Conservation (phyloP, 345 rosid species). For the Capsella bursapastoris region DNA sequence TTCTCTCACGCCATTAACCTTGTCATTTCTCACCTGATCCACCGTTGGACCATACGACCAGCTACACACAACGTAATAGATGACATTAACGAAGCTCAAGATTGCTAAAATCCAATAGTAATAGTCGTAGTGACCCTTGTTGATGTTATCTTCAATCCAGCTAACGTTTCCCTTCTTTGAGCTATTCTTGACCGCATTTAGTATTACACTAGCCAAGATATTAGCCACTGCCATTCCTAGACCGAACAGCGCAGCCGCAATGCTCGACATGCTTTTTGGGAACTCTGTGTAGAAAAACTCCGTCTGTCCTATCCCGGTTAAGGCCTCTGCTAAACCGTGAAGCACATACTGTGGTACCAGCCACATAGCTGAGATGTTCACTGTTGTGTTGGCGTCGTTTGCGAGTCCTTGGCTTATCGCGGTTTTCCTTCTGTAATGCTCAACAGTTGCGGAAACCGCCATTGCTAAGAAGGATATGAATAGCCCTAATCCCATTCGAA, state of each 20-base stretch:
- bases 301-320: constrained; percentile 70
- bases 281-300: constrained; percentile 81
- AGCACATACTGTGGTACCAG: constrained; percentile 64
- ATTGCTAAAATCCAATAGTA: constrained; percentile 79
- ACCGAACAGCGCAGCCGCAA: constrained; percentile 65
- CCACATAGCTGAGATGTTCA: constrained; percentile 81
- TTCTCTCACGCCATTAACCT: constrained; percentile 48
- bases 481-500: constrained; percentile 77
- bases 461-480: constrained; percentile 60
- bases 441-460: constrained; percentile 66
- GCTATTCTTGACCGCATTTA: constrained; percentile 51
- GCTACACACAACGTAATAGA: constrained; percentile 71
- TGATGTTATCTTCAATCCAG: constrained; percentile 77
- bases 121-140: constrained; percentile 72
- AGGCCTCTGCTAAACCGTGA: constrained; percentile 79
- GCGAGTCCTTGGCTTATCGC: constrained; percentile 61
- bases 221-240: constrained; percentile 73
- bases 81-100: constrained; percentile 60
- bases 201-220: constrained; percentile 63
- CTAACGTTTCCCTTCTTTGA: constrained; percentile 53
- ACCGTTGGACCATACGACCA: constrained; percentile 75
- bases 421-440: constrained; percentile 59
- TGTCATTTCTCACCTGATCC: constrained; percentile 47
- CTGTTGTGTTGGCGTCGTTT: constrained; percentile 47
- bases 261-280: constrained; percentile 81